Conservation (phyloP, 768 basidiomycete species). For the Kwoniella shandongensis region DNA sequence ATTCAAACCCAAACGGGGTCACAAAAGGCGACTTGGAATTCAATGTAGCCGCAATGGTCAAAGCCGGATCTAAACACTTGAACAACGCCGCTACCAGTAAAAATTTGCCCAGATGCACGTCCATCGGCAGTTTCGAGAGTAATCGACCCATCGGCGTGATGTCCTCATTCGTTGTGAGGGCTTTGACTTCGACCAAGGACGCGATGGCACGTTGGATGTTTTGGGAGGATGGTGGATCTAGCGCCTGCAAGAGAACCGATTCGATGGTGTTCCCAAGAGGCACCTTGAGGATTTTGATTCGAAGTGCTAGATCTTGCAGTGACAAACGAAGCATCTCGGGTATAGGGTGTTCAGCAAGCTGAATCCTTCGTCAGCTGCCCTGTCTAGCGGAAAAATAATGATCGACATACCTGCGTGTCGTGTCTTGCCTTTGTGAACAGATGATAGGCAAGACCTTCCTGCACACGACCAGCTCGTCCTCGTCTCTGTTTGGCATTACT, state of each 20-base stretch:
- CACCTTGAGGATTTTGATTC: constrained; percentile 74
- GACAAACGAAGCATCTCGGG: constrained; percentile 95
- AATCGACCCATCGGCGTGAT: constrained; percentile 92
- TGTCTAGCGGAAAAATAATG: neutral
- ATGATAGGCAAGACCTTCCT: constrained; percentile 86
- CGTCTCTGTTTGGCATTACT: constrained; percentile 82
- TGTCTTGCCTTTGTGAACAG: constrained; percentile 85
- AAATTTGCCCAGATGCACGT: constrained; percentile 94
- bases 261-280: constrained; percentile 82
- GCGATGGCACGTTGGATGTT: constrained; percentile 90
- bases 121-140: constrained; percentile 87
- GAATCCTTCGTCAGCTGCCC: neutral
- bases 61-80: constrained; percentile 88
- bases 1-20: constrained; percentile 80
- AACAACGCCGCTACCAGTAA: constrained; percentile 79
- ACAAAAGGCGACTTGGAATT: constrained; percentile 93
- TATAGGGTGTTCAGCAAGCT: constrained; percentile 86
- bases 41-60: constrained; percentile 89
- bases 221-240: constrained; percentile 81
- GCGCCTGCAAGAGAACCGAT: constrained; percentile 77
- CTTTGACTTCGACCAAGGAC: constrained; percentile 87
- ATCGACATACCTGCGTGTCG: constrained; percentile 67
- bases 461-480: constrained; percentile 89
- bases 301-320: constrained; percentile 70
- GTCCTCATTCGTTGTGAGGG: constrained; percentile 78